Evolutionary conservation across 768 basidiomycete genomes (phyloP).

Genomic region (Xerocomellus chrysenteron): DNA sequence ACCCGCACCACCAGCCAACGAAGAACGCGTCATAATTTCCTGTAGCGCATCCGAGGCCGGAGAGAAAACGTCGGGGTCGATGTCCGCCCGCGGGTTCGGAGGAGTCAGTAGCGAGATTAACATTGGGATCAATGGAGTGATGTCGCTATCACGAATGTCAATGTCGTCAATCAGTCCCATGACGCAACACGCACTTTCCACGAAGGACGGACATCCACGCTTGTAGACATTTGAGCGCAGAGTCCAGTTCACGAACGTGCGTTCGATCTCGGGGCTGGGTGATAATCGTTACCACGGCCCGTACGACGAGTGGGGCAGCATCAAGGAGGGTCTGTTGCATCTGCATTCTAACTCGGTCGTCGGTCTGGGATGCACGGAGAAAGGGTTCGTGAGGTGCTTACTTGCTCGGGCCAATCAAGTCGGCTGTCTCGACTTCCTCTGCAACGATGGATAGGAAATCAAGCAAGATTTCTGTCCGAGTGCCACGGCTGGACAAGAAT

Average conservation of each 20-base stretch:
- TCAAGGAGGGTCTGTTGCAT: conserved; percentile 66
- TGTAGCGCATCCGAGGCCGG: conserved; percentile 70
- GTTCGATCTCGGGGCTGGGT: conserved; percentile 36
- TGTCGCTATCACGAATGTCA: conserved; percentile 45
- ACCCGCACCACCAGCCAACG: conserved; percentile 68
- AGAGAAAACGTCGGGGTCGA: conserved; percentile 55
- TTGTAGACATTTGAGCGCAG: conserved; percentile 77
- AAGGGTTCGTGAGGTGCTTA: conserved; percentile 37
- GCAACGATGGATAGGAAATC: conserved; percentile 83
- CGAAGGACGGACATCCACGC: conserved; percentile 78
- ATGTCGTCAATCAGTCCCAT: conserved; percentile 4
- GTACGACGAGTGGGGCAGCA: conserved; percentile 68
- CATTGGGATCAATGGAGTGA: conserved; percentile 67
- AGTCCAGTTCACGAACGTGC: conserved; percentile 48
- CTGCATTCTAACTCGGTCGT: conserved; percentile 45
- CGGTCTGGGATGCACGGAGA: conserved; percentile 2
- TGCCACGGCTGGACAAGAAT: conserved; percentile 58
- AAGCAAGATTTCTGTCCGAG: conserved; percentile 57
- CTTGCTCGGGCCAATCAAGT: conserved; percentile 72
- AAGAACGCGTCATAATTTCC: conserved; percentile 75
- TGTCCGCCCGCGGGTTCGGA: conserved; percentile 27
- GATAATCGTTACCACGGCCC: conserved; percentile 63
- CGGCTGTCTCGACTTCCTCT: conserved; percentile 76
- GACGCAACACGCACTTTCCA: conserved; percentile 51
- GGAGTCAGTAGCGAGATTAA: conserved; percentile 50